phyloP scores from a whole-genome alignment of 495 filamentous ascomycete species.

The Annulohypoxylon maeteangense region DNA sequence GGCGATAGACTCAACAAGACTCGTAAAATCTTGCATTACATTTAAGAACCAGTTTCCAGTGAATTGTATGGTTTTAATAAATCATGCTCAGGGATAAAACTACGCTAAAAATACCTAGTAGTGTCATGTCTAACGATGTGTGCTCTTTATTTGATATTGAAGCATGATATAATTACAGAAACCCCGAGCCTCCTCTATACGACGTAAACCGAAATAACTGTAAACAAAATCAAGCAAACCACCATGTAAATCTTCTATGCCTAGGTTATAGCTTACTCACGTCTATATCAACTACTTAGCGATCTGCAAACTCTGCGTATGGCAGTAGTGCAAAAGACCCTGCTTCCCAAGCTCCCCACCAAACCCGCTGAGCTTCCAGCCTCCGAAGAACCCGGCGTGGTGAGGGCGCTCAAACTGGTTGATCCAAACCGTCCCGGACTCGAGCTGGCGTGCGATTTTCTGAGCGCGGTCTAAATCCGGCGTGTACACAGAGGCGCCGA shows the following conservation, averaged over 20 bases:
- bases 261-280: not conserved
- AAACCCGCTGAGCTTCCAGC: constrained; percentile 73
- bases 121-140: not conserved
- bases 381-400: constrained; percentile 68
- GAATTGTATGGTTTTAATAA: no score
- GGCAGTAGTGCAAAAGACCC: constrained; percentile 68
- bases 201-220: not conserved
- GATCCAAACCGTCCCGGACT: constrained; percentile 69
- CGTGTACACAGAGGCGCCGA: constrained; percentile 69
- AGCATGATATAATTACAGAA: constrained; percentile 5
- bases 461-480: constrained; percentile 61
- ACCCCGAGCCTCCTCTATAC: constrained; percentile 5
- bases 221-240: not conserved
- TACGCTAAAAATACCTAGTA: no score
- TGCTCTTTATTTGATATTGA: constrained; percentile 1
- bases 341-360: constrained; percentile 70
- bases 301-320: constrained; percentile 63
- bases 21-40: not conserved
- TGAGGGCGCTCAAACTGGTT: constrained; percentile 62
- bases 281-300: constrained; percentile 35
- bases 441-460: constrained; percentile 61
- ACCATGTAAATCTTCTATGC: not conserved
- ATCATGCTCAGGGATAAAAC: no score
- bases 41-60: no score
- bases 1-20: constrained; percentile 10